Evolutionary conservation across 257 asterid genomes (phyloP).

Genomic region (Scutellaria baicalensis): DNA sequence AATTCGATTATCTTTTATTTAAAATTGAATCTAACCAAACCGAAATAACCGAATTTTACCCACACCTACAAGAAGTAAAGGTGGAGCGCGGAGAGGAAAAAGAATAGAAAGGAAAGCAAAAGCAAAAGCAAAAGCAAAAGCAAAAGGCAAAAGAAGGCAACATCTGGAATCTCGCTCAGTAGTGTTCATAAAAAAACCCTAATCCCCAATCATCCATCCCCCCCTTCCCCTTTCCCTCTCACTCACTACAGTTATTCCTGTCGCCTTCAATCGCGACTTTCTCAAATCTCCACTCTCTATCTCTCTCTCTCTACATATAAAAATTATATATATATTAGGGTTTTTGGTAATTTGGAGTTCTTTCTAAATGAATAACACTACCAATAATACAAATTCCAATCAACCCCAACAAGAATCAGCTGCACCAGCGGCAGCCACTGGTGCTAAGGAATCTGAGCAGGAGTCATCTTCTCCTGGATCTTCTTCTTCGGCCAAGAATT

Average conservation of each 20-base stretch:
- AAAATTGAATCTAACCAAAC: too few species aligned
- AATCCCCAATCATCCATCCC: conserved; percentile 27
- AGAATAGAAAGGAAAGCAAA: not conserved
- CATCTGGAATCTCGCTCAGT: conserved; percentile 9
- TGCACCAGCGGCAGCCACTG: conserved; percentile 26
- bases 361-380: conserved; percentile 47
- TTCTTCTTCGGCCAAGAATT: conserved; percentile 23
- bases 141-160: not conserved
- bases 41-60: too few species aligned
- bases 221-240: conserved; percentile 15
- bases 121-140: not conserved
- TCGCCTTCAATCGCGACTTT: conserved; percentile 94
- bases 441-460: conserved; percentile 39
- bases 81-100: too few species aligned
- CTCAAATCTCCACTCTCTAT: conserved; percentile 38
- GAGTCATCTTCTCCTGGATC: conserved; percentile 42
- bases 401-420: conserved; percentile 34
- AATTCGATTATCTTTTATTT: too few species aligned
- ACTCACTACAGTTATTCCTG: conserved; percentile 69
- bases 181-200: conserved; percentile 26
- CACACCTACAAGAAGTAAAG: too few species aligned
- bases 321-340: conserved; percentile 42
- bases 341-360: conserved; percentile 28
- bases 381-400: conserved; percentile 34
- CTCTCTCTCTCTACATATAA: conserved; percentile 12